phyloP scores from a whole-genome alignment of 2,329 filamentous ascomycete genomes.

The Hymenoscyphus albidus region DNA sequence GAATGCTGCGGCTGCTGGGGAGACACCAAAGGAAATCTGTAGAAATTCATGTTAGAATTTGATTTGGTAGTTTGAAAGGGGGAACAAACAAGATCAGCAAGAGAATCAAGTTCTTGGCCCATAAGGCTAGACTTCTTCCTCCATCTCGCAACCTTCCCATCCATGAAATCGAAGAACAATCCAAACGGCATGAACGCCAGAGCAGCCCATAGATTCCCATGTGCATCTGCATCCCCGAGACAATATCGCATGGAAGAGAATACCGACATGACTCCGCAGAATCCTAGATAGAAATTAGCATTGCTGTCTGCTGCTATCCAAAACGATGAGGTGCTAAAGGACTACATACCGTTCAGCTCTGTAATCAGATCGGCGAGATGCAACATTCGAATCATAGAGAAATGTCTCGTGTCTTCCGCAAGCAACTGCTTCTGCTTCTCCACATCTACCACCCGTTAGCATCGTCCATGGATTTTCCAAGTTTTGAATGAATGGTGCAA shows the following conservation, averaged over 20 bases:
- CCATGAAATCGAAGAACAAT: slow-evolving; percentile 96
- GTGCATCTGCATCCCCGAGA: slow-evolving; percentile 63
- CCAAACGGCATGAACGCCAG: slow-evolving; percentile 87
- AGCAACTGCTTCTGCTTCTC: slow-evolving; percentile 77
- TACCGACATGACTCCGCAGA: slow-evolving; percentile 91
- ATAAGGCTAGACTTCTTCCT: slow-evolving; percentile 95
- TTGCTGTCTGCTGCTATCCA: too few relatives aligned
- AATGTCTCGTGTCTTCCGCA: slow-evolving; percentile 67
- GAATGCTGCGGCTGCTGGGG: slow-evolving; percentile 84
- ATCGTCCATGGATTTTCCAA: background rate
- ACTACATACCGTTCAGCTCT: slow-evolving; percentile 64
- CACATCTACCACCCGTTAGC: slow-evolving; percentile 40
- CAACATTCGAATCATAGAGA: slow-evolving; percentile 64
- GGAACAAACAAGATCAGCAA: slow-evolving; percentile 79
- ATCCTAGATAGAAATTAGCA: slow-evolving; percentile 46
- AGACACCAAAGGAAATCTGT: slow-evolving; percentile 92
- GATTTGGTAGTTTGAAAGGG: background rate
- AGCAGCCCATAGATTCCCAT: slow-evolving; percentile 73
- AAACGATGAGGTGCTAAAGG: background rate
- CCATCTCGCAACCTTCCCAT: slow-evolving; percentile 95
- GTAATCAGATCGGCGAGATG: slow-evolving; percentile 83
- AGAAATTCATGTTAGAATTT: background rate
- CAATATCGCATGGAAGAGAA: slow-evolving; percentile 94
- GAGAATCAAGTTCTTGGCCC: slow-evolving; percentile 94
- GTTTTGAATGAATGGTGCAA: background rate